Conservation (phyloP, 805 yeast genomes). For the Komagataella kurtzmanii region DNA sequence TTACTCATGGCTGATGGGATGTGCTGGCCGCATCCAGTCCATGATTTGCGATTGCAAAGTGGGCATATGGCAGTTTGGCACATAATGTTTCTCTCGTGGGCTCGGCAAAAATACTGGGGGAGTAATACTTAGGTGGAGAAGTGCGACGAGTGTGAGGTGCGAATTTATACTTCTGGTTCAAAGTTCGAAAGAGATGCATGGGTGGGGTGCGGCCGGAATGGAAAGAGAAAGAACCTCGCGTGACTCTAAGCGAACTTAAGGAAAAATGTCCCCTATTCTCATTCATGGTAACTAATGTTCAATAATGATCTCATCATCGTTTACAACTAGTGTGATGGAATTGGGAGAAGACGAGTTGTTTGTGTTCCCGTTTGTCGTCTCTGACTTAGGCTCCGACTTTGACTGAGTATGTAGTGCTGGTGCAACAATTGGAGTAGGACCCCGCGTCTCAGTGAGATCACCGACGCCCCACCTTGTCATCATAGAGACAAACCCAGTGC, state of each 20-base stretch:
- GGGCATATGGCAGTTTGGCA: conserved; percentile 23
- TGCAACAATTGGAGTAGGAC: conserved; percentile 27
- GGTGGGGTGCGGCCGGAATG: not conserved
- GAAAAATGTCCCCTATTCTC: not conserved
- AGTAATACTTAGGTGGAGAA: not conserved
- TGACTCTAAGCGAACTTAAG: not conserved
- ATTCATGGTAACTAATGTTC: not conserved
- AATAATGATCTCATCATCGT: not conserved
- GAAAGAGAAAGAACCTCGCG: not conserved
- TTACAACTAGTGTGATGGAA: not conserved
- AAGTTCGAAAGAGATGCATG: not conserved
- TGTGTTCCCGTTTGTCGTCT: not conserved
- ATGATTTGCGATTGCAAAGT: conserved; percentile 34
- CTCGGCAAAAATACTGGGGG: too few relatives aligned
- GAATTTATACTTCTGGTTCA: not conserved
- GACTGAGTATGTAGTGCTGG: not conserved
- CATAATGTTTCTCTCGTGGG: conserved; percentile 9
- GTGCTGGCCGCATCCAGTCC: conserved; percentile 57
- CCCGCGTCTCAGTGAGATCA: conserved; percentile 36
- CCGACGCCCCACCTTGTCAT: conserved; percentile 57
- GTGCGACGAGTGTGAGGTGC: not conserved
- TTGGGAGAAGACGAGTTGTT: not conserved
- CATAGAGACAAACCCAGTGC: conserved; percentile 52
- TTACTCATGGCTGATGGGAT: conserved; percentile 38
- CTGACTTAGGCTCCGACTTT: not conserved